Evolutionary conservation across 768 basidiomycete genomes (phyloP).

Genomic region (Punctularia strigosozonata): DNA sequence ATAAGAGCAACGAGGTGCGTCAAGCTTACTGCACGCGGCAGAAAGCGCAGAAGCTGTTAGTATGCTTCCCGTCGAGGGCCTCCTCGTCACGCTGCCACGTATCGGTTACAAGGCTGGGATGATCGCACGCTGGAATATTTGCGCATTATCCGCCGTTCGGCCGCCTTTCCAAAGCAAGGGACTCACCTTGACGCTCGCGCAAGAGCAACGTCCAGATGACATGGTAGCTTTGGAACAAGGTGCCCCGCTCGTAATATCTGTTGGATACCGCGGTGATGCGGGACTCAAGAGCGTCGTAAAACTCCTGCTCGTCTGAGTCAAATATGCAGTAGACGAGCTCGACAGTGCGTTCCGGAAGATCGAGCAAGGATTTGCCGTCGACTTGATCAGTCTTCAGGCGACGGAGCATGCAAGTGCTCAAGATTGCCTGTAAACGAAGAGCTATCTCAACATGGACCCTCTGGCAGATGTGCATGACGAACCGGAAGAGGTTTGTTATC

Average conservation of each 20-base stretch:
- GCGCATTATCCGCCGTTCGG: no score
- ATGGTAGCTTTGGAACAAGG: conserved; percentile 50
- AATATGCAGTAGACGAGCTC: conserved; percentile 70
- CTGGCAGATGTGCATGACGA: conserved; percentile 5
- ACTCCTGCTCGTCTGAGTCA: conserved; percentile 60
- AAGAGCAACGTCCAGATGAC: conserved; percentile 61
- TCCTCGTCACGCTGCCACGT: conserved; percentile 66
- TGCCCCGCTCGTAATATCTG: conserved; percentile 40
- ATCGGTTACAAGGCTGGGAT: conserved; percentile 74
- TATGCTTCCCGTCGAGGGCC: no score
- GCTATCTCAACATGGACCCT: neutral
- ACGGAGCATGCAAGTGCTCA: conserved; percentile 82
- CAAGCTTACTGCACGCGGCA: no score
- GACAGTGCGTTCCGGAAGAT: conserved; percentile 66
- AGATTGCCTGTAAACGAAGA: conserved; percentile 40
- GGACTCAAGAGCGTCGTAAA: conserved; percentile 63
- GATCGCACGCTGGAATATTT: conserved; percentile 92
- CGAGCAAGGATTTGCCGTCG: conserved; percentile 74
- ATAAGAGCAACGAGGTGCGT: no score
- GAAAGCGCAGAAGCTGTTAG: no score
- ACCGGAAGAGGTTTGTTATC: conserved; percentile 78
- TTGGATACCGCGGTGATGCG: conserved; percentile 40
- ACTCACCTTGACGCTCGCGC: conserved; percentile 78
- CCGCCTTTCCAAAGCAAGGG: neutral
- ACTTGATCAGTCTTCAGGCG: conserved; percentile 63